Base-by-base conservation (phyloP, 768 basidiomycete species). In the Mycena venus region DNA sequence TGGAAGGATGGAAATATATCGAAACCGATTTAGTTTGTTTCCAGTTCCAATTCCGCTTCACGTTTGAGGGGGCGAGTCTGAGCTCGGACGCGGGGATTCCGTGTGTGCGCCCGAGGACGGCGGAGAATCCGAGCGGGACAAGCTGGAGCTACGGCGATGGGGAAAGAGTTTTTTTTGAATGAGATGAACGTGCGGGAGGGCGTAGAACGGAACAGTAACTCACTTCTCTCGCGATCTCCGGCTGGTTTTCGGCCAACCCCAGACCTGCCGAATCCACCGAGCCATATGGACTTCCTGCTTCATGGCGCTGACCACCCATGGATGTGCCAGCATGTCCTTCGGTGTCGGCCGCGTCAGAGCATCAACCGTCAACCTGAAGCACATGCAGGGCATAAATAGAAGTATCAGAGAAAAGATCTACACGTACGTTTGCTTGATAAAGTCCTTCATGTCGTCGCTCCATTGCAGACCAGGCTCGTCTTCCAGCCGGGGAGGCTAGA, bases 381-480 rank as follows among this genome's bases (percentile, higher is more conserved):
- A 68, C 49, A 19, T 73, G 64, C n/a, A n/a, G n/a, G n/a, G n/a
- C 40, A 76, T 80, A 72, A 74, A 58, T 61, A 56, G 36, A 55
- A 67, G 32, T 69, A 40, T 69, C 61, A 58, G 27, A 15, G 27
- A 56, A 70, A 14, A 44, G 55, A 27, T 31, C 66, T 34, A 47
- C n/a, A 62, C 95, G 79, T 81, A 97, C 97, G 95, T 91, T 80
- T 90, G 88, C 80, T 89, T 92, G 84, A 98, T 92, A 84, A 98
- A 98, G 77, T 96, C 94, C 83, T 97, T 98, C 94, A 98, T 96
- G 29, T 91, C 91, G 36, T 91, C 86, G 74, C 91, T 92, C 94
- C 96, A 98, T 73, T 89, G 85, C 25, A 90, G 82, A 34, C 90
- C 89, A 62, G 84, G 88, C 80, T 94, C 94, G 79, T 96, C 95